Conservation (phyloP, 495 filamentous ascomycete genomes). For the Antarctomyces pellizariae region DNA sequence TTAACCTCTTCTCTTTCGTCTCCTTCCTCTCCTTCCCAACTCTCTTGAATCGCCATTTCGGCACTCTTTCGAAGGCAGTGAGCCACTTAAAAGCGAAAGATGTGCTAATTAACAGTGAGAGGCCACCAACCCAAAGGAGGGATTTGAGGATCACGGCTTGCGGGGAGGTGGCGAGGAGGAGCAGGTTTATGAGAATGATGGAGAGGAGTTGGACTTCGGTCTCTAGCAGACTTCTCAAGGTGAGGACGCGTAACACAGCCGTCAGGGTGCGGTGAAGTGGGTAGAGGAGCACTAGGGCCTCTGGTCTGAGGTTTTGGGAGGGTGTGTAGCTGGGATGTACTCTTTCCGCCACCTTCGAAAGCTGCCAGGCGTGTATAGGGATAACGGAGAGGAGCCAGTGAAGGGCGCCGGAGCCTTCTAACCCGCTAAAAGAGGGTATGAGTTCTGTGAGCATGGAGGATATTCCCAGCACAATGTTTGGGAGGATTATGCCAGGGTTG, state of each 20-base stretch:
- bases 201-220: slow-evolving; percentile 79
- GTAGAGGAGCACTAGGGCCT: slow-evolving; percentile 47
- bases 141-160: slow-evolving; percentile 66
- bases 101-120: slow-evolving; percentile 51
- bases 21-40: no score
- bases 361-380: slow-evolving; percentile 30
- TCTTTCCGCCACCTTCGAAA: no score
- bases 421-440: slow-evolving; percentile 34
- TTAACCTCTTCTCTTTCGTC: no score
- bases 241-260: slow-evolving; percentile 47
- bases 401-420: slow-evolving; percentile 29
- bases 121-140: slow-evolving; percentile 69
- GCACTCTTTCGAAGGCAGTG: slow-evolving; percentile 65
- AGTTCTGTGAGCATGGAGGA: slow-evolving; percentile 49
- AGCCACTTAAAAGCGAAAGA: slow-evolving; percentile 64
- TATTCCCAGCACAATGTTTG: slow-evolving; percentile 63
- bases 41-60: slow-evolving; percentile 69
- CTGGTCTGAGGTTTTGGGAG: slow-evolving; percentile 1
- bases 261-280: slow-evolving; percentile 72
- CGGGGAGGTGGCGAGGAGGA: slow-evolving; percentile 55
- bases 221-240: slow-evolving; percentile 63
- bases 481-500: slow-evolving; percentile 31
- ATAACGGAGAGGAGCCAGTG: slow-evolving; percentile 55
- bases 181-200: slow-evolving; percentile 56
- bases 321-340: no score